Base-by-base conservation (phyloP, 495 filamentous ascomycete species). In the Penicillium silybi region DNA sequence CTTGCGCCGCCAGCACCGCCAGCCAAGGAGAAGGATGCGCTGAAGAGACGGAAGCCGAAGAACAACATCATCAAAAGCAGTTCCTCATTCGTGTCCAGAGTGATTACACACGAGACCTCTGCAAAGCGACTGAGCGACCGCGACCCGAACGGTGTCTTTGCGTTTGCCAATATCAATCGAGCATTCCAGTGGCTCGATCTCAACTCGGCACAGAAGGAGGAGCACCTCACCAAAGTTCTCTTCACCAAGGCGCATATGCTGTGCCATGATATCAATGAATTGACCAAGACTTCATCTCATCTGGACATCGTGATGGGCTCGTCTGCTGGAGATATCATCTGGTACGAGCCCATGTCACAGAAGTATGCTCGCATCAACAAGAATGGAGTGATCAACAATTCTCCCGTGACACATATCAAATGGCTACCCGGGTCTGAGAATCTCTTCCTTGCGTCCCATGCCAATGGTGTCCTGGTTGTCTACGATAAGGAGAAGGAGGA, bases 401-500 rank as follows among this genome's bases (percentile, higher is more conserved):
- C 88, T 2, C 83, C 93, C 1, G 85, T 97, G 10, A 86, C 87
- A 2, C 82, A 90, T 48, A 95, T 97, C 59, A 82, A 83, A 55
- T 98, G 93, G 93, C 81, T 97, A 18, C 93, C 93, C 0, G 86
- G 87, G 15, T 92, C 90, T n/a, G 93, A 97, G 61, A 89, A 89
- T 59, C 74, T 97, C 22, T 97, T 98, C 63, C 76, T 97, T 23
- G 91, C 92, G 10, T 86, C 91, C 2, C 92, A 98, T 70, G 87
- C 89, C 73, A 92, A 97, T 64, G 93, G 93, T 8, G 83, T 88
- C n/a, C 67, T 98, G 44, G 82, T 98, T 6, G 92, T 97, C 3
- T 98, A 97, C 59, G 95, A 98, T 68, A 97, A 97, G 73, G 95
- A 97, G 64, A 97, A 96, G 65, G 93, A 98, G 58, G 93, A 98